These are phyloP conservation scores for Malus asiatica DNA, from an alignment of 306 rosid genomes.

Conservation along the genomic window DNA sequence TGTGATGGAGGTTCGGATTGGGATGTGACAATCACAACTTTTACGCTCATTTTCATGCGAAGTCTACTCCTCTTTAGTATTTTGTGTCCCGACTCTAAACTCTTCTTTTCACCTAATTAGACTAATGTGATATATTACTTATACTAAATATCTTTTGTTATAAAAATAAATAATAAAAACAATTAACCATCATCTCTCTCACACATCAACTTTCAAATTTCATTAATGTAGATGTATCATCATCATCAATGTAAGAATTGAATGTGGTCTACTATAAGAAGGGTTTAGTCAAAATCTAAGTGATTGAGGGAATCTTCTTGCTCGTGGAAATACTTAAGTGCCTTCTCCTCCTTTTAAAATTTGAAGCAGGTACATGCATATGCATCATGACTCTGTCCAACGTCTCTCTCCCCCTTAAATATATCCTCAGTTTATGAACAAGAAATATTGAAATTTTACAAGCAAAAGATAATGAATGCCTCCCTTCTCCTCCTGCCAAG, in stretches of 20 bases:
- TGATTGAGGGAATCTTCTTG: not conserved
- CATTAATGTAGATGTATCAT: not conserved
- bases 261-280: not conserved
- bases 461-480: not conserved
- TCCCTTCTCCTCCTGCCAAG: not conserved
- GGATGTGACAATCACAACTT: too few relatives aligned
- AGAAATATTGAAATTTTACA: not conserved
- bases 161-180: too few relatives aligned
- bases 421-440: not conserved
- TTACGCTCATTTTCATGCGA: too few relatives aligned
- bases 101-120: too few relatives aligned
- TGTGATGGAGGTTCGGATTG: too few relatives aligned
- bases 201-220: not conserved
- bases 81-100: too few relatives aligned
- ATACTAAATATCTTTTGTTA: too few relatives aligned
- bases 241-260: not conserved
- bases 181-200: not conserved
- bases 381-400: not conserved
- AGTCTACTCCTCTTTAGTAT: too few relatives aligned
- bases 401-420: not conserved
- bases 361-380: not conserved
- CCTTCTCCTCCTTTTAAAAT: not conserved
- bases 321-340: not conserved
- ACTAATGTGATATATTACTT: too few relatives aligned
- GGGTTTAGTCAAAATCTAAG: constrained; percentile 3